A percentile compares a stretch with the other conserved stretches of the same genome.
Evolutionary conservation across 345 rosid species (phyloP).

Genomic region (Salix udensis): DNA sequence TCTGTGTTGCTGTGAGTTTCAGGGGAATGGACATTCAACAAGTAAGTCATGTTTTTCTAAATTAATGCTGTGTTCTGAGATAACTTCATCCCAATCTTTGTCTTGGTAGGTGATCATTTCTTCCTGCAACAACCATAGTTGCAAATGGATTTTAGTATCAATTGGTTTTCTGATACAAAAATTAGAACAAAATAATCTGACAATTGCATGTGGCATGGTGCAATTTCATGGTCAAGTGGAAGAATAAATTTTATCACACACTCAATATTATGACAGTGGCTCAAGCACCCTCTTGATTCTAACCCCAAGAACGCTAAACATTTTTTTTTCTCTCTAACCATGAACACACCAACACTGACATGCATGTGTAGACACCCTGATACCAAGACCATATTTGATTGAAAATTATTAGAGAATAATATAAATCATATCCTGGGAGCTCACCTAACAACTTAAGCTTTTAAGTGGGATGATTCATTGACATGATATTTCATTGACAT

Average conservation of each 20-base stretch:
- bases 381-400: too few species aligned
- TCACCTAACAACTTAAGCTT: too few species aligned
- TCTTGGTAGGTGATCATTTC: not conserved
- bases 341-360: not conserved
- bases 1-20: conserved; percentile 71
- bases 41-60: conserved; percentile 41
- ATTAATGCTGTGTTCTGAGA: not conserved
- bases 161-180: not conserved
- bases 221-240: not conserved
- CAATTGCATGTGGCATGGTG: not conserved
- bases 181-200: not conserved
- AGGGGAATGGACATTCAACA: conserved; percentile 76
- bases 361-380: not conserved
- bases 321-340: not conserved
- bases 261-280: not conserved
- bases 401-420: too few species aligned
- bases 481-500: too few species aligned
- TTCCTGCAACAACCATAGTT: not conserved
- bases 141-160: not conserved
- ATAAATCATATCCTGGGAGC: too few species aligned
- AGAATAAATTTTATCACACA: not conserved
- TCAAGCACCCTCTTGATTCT: not conserved
- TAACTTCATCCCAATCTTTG: not conserved
- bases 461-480: too few species aligned
- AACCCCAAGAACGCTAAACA: not conserved